Evolutionary conservation across 2,329 filamentous ascomycete genomes (phyloP).

Genomic region (Aquanectria penicillioides): DNA sequence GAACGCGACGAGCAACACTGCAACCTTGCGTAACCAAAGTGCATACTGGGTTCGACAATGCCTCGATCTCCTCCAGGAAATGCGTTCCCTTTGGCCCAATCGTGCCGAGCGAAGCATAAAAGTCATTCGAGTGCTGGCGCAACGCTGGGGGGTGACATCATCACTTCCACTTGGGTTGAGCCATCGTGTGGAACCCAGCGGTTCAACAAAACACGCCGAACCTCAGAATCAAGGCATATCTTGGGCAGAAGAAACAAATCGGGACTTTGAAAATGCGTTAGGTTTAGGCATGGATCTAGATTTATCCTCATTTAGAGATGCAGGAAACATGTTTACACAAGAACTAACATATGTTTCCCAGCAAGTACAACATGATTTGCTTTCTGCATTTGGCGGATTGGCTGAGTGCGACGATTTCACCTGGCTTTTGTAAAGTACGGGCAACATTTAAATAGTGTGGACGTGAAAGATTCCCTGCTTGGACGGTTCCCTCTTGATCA

Average conservation of each 20-base stretch:
- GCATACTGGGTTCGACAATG: neutral
- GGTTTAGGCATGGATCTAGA: neutral
- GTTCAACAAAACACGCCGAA: neutral
- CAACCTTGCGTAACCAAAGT: neutral
- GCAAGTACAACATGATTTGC: neutral
- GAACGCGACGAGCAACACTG: neutral
- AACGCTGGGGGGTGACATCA: constrained; percentile 4
- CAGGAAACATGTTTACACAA: neutral
- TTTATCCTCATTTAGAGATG: neutral
- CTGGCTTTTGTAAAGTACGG: neutral
- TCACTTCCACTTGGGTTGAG: constrained; percentile 1
- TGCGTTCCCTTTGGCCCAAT: neutral
- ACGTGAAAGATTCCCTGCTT: no score
- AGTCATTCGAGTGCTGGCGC: constrained; percentile 1
- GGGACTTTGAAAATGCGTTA: neutral
- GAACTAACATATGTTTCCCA: neutral
- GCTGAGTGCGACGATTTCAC: neutral
- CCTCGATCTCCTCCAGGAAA: neutral
- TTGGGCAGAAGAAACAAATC: neutral
- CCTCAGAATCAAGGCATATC: neutral
- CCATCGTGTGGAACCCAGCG: neutral
- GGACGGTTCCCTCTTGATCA: no score
- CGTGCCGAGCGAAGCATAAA: constrained; percentile 6
- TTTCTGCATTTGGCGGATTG: neutral
- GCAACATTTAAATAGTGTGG: no score